Base-by-base conservation (phyloP, 371 early-diverging fungal species). In the Mortierella sp. region DNA sequence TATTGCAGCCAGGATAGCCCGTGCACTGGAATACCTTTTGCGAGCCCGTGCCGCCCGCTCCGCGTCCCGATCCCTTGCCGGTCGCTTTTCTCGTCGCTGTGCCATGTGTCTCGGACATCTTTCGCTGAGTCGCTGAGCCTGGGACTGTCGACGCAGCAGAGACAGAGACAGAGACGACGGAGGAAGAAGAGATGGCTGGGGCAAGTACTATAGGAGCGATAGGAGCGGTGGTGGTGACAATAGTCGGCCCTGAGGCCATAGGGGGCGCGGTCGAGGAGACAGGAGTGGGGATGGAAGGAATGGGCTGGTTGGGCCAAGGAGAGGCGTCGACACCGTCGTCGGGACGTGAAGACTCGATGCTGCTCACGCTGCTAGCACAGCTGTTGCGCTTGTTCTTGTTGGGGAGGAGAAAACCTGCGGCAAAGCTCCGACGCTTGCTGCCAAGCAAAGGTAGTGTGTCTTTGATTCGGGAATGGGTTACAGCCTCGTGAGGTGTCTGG, bases 11-110 rank as follows among this genome's bases (percentile, higher is more conserved):
- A 51, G 86, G 86, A 72, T 81, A 86, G 12, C 89, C 89, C 30
- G 86, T 82, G 66, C 89, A 88, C 52, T 80, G 86, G 66, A 88
- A 88, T n/a, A 85, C 62, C 57, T 88, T 88, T 53, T 84, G 87
- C 18, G 70, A 62, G 7, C 64, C 64, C 48, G 37, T 12, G 0
- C 62, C 62, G 21, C 61, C 61, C 30, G 1, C 23, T 37, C 75
- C 71, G 23, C 50, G 48, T 21, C 72, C 59, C 46, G 28, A 1
- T 23, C 62, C 66, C 29, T 72, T 72, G 48, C 58, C 57, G 21
- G 48, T 18, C 14, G 66, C 65, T 44, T 72, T 72, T 28, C 59
- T 56, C 21, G 63, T 19, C 46, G 21, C 21, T 43, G 23, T 45
- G 28, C 60, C 12, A 47, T 4, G 15, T 5, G 29, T 57, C 29